These are phyloP conservation scores for Schwanniomyces pseudopolymorphus DNA, from an alignment of 805 yeast species.

Conservation along the genomic window DNA sequence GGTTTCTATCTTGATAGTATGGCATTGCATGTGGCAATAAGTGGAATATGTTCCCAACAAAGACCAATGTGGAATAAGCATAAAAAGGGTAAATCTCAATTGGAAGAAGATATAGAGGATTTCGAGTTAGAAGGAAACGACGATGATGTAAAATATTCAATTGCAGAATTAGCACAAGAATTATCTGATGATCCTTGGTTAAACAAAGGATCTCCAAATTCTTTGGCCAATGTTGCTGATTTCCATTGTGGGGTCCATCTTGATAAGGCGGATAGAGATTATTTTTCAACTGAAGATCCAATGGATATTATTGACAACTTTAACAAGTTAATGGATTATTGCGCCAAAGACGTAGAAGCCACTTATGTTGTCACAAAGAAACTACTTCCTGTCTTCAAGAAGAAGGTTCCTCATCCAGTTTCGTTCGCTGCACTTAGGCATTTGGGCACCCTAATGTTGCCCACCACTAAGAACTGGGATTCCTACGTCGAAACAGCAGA, in stretches of 20 bases:
- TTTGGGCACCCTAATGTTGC: slow-evolving; percentile 71
- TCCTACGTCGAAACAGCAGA: slow-evolving; percentile 72
- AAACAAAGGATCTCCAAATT: slow-evolving; percentile 69
- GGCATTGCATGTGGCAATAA: slow-evolving; percentile 86
- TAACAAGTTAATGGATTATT: slow-evolving; percentile 66
- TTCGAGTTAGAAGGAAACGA: slow-evolving; percentile 5
- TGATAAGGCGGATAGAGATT: slow-evolving; percentile 67
- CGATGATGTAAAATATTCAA: slow-evolving; percentile 6
- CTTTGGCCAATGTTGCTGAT: slow-evolving; percentile 74
- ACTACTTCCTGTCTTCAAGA: slow-evolving; percentile 66
- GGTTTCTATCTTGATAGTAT: slow-evolving; percentile 87
- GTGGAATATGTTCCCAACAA: slow-evolving; percentile 93
- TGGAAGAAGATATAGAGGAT: slow-evolving; percentile 14
- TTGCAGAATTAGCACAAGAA: slow-evolving; percentile 25
- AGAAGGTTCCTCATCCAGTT: slow-evolving; percentile 87
- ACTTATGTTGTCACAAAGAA: slow-evolving; percentile 70
- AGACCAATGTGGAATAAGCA: slow-evolving; percentile 73
- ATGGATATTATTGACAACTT: slow-evolving; percentile 56
- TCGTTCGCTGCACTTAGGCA: slow-evolving; percentile 83
- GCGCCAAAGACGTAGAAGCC: slow-evolving; percentile 79
- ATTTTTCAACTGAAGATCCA: slow-evolving; percentile 56
- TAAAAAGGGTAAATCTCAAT: slow-evolving; percentile 34
- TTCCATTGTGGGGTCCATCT: slow-evolving; percentile 71
- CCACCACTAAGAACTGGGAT: slow-evolving; percentile 75
- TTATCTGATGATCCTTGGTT: slow-evolving; percentile 81